Base-by-base conservation (phyloP, 768 basidiomycete genomes). In the Harrya chromipes region DNA sequence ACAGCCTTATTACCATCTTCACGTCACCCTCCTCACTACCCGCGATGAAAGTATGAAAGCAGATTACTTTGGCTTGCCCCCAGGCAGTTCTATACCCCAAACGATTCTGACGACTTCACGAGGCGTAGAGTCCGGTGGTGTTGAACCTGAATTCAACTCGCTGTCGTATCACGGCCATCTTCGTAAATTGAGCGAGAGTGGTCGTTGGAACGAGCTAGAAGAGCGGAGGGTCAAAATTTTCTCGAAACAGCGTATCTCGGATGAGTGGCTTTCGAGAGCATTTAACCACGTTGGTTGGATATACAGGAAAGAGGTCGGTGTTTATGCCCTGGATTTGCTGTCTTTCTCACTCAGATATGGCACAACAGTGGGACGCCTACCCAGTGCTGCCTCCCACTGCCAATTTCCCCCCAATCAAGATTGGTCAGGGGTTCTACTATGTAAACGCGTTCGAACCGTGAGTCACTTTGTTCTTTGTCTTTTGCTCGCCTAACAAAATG, bases 371-470 rank as follows among this genome's bases (percentile, higher is more conserved):
- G 87, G 80, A 91, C 58, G 81, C 89, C 27, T 89, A 90, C 65
- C 88, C 89, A 14, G 74, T 80, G 41, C 76, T 92, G 14, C 79
- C 79, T 3, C 85, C 91, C 6, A 85, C 80, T 6, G 64, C 69
- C 5, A 61, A 64, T 12, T 93, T 90, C 69, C 84, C 94, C 27
- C 85, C 90, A 2, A 75, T 95, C 49, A 84, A 83, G 66, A 80
- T 93, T 6, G 85, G 81, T 49, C 72, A 77, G 47, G 87, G 89
- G 4, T 74, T 97, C 38, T 95, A 90, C 72, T 97, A 97, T 60
- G 85, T 93, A 40, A 95, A 94, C 56, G 82, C 89, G 1, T 88
- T 97, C 55, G 95, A 98, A 72, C 85, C 91, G 82, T 88, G 70
- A 61, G 85, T 80, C 12, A 40, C 13, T 46, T 42, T 46, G 2